Evolutionary conservation across 352 stramenopile genomes (phyloP).

Genomic region (Globisporangium abappressorium): DNA sequence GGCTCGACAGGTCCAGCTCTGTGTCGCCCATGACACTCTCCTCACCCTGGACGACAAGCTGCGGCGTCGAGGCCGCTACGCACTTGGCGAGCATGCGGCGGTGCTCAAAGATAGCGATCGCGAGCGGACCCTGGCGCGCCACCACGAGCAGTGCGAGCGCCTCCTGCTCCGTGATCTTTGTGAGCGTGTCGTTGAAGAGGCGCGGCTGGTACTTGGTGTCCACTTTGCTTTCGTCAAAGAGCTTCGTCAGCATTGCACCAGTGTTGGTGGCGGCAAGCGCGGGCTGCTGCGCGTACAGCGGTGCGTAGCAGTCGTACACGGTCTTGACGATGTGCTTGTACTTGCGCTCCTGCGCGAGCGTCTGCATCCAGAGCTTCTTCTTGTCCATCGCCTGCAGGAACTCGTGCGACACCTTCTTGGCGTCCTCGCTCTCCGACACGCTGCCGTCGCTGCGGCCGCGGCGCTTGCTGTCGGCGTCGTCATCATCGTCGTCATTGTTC

Average conservation of each 20-base stretch:
- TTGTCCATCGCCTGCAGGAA: slow-evolving; percentile 58
- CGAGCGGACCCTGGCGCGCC: slow-evolving; percentile 28
- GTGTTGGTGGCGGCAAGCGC: slow-evolving; percentile 7
- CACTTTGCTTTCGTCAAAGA: slow-evolving; percentile 21
- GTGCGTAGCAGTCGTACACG: slow-evolving; percentile 62
- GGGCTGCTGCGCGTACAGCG: slow-evolving; percentile 40
- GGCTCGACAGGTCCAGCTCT: slow-evolving; percentile 31
- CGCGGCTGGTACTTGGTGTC: slow-evolving; percentile 49
- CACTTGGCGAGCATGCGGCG: slow-evolving; percentile 34
- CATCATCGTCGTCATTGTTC: slow-evolving; percentile 11
- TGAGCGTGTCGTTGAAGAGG: slow-evolving; percentile 55
- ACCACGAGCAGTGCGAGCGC: slow-evolving; percentile 54
- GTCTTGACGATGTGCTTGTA: slow-evolving; percentile 41
- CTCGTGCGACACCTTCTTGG: slow-evolving; percentile 31
- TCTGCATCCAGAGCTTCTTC: slow-evolving; percentile 64
- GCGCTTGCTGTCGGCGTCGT: background rate
- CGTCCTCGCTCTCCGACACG: slow-evolving; percentile 22
- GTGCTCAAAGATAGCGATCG: slow-evolving; percentile 49
- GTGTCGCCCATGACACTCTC: slow-evolving; percentile 36
- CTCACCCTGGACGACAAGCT: slow-evolving; percentile 23
- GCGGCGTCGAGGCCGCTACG: slow-evolving; percentile 19
- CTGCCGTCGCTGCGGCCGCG: background rate
- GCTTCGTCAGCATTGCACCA: slow-evolving; percentile 4
- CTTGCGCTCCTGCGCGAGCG: slow-evolving; percentile 33
- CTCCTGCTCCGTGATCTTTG: slow-evolving; percentile 64